phyloP scores from a whole-genome alignment of 1,284 basidiomycete genomes.

The Takashimella tepidaria region DNA sequence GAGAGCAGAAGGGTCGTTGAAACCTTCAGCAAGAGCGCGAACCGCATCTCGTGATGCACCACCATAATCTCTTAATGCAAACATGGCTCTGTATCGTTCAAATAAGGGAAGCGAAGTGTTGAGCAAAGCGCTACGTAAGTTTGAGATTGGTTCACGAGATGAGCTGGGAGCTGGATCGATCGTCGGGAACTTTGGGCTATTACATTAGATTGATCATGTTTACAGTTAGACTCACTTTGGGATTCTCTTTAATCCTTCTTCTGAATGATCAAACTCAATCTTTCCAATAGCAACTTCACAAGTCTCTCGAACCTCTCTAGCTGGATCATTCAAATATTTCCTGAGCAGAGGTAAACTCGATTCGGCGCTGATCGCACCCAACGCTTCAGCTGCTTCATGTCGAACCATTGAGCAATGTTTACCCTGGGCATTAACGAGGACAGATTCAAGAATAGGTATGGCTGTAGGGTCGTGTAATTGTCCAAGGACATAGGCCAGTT shows the following conservation, averaged over 20 bases:
- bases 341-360: slow-evolving; percentile 65
- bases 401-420: slow-evolving; percentile 77
- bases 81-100: slow-evolving; percentile 97
- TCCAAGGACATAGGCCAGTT: slow-evolving; percentile 94
- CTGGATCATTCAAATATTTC: slow-evolving; percentile 67
- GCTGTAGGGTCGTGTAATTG: slow-evolving; percentile 76
- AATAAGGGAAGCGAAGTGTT: slow-evolving; percentile 72
- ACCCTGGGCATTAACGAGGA: slow-evolving; percentile 61
- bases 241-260: slow-evolving; percentile 45
- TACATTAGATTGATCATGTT: too few species aligned
- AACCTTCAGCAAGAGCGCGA: slow-evolving; percentile 83
- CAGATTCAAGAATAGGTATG: slow-evolving; percentile 69
- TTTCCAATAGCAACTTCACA: slow-evolving; percentile 96
- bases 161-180: slow-evolving; percentile 86
- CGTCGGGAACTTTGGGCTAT: slow-evolving; percentile 70
- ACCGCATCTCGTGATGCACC: slow-evolving; percentile 61
- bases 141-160: slow-evolving; percentile 35
- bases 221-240: slow-evolving; percentile 35
- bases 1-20: slow-evolving; percentile 76
- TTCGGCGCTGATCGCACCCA: slow-evolving; percentile 82
- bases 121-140: slow-evolving; percentile 64
- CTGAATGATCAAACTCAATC: slow-evolving; percentile 80
- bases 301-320: slow-evolving; percentile 86
- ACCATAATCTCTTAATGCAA: slow-evolving; percentile 86
- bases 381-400: slow-evolving; percentile 98